phyloP scores from a whole-genome alignment of 257 asterid genomes.

The Solanum commersonii region DNA sequence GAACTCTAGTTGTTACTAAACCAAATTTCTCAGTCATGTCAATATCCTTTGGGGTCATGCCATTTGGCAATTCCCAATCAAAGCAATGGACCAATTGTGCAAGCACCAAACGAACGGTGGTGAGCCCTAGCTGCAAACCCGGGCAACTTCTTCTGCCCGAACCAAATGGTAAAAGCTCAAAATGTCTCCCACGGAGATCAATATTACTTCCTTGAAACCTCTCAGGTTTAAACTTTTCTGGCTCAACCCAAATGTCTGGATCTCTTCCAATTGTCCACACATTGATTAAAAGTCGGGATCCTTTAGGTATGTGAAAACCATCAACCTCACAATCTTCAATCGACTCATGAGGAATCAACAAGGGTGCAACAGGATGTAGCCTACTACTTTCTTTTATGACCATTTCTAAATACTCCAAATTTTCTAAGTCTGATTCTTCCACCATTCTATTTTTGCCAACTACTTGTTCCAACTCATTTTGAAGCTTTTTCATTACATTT shows the following conservation, averaged over 20 bases:
- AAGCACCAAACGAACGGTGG: background rate
- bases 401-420: slow-evolving; percentile 7
- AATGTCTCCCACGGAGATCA: slow-evolving; percentile 5
- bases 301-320: slow-evolving; percentile 7
- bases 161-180: slow-evolving; percentile 12
- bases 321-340: slow-evolving; percentile 15
- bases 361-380: slow-evolving; percentile 17
- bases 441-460: slow-evolving; percentile 5
- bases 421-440: slow-evolving; percentile 9
- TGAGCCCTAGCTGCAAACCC: slow-evolving; percentile 1
- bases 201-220: background rate
- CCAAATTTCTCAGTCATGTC: background rate
- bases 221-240: slow-evolving; percentile 9
- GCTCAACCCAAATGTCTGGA: slow-evolving; percentile 6
- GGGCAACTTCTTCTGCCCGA: slow-evolving; percentile 9
- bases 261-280: slow-evolving; percentile 8
- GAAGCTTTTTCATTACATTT: slow-evolving; percentile 1
- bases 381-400: slow-evolving; percentile 16
- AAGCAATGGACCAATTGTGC: slow-evolving; percentile 5
- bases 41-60: background rate
- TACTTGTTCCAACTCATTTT: slow-evolving; percentile 7
- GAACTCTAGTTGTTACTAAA: background rate
- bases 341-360: slow-evolving; percentile 9
- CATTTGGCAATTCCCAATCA: slow-evolving; percentile 8
- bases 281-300: background rate